Percentiles rank a stretch among this genome's conserved stretches.
Conservation (phyloP, 2,329 filamentous ascomycete genomes). For the Xylaria hypoxylon region DNA sequence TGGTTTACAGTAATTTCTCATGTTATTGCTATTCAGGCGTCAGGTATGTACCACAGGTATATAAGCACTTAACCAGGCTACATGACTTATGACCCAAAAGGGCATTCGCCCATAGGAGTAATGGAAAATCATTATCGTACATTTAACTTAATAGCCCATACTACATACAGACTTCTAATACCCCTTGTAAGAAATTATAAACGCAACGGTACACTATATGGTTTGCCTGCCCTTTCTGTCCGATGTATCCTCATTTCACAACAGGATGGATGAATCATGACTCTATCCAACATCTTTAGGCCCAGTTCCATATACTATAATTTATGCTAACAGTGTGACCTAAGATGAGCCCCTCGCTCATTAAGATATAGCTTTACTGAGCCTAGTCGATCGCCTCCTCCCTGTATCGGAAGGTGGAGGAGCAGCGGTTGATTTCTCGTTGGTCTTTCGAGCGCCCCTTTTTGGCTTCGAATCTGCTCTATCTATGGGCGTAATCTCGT, state of each 20-base stretch:
- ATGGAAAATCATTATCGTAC: neutral
- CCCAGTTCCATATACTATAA: no score
- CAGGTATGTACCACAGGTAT: neutral
- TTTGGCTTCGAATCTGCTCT: slow-evolving; percentile 31
- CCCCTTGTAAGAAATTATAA: neutral
- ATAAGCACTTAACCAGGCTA: neutral
- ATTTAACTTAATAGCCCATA: neutral
- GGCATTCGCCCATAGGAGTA: neutral
- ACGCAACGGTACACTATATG: neutral
- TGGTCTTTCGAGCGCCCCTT: slow-evolving; percentile 41
- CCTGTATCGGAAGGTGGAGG: slow-evolving; percentile 33
- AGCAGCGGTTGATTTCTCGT: slow-evolving; percentile 41
- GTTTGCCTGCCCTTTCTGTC: neutral
- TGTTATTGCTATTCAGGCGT: neutral
- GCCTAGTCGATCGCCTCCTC: slow-evolving; percentile 47
- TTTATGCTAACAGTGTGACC: no score
- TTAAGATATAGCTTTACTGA: slow-evolving; percentile 41
- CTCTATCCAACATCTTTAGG: no score
- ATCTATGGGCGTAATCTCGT: slow-evolving; percentile 40
- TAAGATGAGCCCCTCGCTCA: neutral
- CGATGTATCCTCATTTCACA: no score
- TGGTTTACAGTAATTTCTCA: neutral
- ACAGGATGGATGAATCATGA: no score
- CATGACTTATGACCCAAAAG: neutral
- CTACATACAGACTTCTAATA: neutral